Base-by-base conservation (phyloP, 139 green algal species). In the Monoraphidium neglectum region DNA sequence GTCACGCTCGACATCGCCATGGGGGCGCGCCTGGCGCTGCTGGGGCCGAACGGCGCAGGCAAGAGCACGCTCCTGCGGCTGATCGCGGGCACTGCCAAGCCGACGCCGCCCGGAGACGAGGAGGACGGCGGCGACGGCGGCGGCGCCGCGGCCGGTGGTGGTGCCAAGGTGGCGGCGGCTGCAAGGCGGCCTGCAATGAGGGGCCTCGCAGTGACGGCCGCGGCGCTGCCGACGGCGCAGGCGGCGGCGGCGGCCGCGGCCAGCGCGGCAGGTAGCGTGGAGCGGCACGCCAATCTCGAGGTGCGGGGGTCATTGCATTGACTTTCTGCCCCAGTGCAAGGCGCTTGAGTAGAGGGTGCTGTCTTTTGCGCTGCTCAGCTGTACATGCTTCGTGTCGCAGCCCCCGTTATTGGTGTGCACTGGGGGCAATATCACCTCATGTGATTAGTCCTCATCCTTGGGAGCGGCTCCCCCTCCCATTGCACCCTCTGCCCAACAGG, bases 1-100 rank as follows among this genome's bases (percentile, higher is more conserved):
- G 32, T 62, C 23, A 89, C 82, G 2, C 26, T 95, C 4, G 90
- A 90, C 62, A 61, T 95, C 13, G 81, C 88, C 54, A 69, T 72
- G 12, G 87, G 90, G 57, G 84, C 75, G 30, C 77, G 90, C 18
- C 79, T 95, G 2, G 90, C 86, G 15, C 70, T 95, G 61, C 78
- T 94, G 26, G 83, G 79, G 0, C 77, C 76, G 47, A 90, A 87
- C 70, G 82, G 84, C 26, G 72, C 66, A 30, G 82, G 84, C 47
- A 91, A 90, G 72, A 82, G 76, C 2, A 86, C 84, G 0, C 78
- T 93, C 13, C 51, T 93, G 30, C 72, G 72, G 0, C 37, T 87
- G 35, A 61, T 87, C 15, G 79, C 72, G 4, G 89, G 92, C 3
- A 32, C 74, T 10, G 68, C 94, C 70, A 65, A 92, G 54, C 81